Evolutionary conservation across 2,329 filamentous ascomycete species (phyloP).

Genomic region (Periconia digitata): DNA sequence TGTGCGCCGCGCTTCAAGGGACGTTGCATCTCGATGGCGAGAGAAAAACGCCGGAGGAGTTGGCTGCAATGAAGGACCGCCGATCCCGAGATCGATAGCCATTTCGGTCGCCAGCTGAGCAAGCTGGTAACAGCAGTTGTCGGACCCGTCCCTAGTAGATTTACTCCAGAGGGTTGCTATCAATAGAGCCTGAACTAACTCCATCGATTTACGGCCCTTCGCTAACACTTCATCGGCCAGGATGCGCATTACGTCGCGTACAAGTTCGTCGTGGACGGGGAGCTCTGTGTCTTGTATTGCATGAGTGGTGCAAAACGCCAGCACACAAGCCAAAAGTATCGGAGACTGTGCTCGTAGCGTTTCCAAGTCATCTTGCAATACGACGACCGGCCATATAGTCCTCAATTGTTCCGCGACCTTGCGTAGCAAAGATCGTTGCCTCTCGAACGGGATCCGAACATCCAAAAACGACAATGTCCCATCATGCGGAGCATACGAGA

Average conservation of each 20-base stretch:
- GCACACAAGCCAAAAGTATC: slow-evolving; percentile 21
- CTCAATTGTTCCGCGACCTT: slow-evolving; percentile 18
- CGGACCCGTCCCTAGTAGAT: slow-evolving; percentile 15
- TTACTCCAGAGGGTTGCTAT: slow-evolving; percentile 28
- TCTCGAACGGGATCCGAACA: slow-evolving; percentile 17
- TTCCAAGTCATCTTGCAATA: slow-evolving; percentile 13
- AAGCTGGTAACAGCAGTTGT: slow-evolving; percentile 28
- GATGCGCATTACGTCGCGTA: slow-evolving; percentile 23
- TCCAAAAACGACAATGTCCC: slow-evolving; percentile 24
- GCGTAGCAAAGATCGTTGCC: slow-evolving; percentile 23
- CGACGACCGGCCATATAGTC: slow-evolving; percentile 23
- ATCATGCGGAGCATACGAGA: slow-evolving; percentile 17
- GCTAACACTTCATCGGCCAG: slow-evolving; percentile 25
- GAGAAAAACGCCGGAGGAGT: slow-evolving; percentile 25
- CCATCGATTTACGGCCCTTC: slow-evolving; percentile 25
- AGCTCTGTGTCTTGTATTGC: slow-evolving; percentile 19
- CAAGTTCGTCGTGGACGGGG: slow-evolving; percentile 28
- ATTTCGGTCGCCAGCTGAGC: slow-evolving; percentile 30
- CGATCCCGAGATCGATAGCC: slow-evolving; percentile 32
- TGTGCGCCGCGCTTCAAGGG: slow-evolving; percentile 28
- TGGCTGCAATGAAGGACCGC: slow-evolving; percentile 23
- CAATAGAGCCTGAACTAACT: slow-evolving; percentile 31
- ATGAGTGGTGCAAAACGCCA: slow-evolving; percentile 23
- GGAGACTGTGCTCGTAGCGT: slow-evolving; percentile 24
- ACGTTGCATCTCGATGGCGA: slow-evolving; percentile 20